Evolutionary conservation across 225 moss, liverwort and hornwort species (phyloP), one percentile per base, ranked within the genome.

Genomic region (Thuidium tamariscinum): DNA sequence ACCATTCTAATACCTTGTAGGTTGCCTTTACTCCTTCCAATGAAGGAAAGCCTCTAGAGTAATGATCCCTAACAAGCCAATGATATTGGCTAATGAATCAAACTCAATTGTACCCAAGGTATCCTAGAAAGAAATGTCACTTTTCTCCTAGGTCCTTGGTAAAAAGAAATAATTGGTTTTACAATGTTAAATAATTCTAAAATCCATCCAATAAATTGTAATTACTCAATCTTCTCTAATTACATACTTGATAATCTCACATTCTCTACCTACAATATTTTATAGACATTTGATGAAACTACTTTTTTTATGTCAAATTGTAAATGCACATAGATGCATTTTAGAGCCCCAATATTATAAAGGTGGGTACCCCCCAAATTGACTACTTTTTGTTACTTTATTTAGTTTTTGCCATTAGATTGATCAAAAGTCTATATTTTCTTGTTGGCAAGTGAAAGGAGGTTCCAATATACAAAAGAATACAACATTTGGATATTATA

Each of bases 401-500:
- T 30, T 3, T 62, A 62, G 15, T 62, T 32, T 7, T 3, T 62
- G 7, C 30, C 34, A 18, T 9, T 64, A 64, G 34, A 64, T 9
- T n/a, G 2, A 1, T 68, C 7, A 39, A 68, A 23, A 36, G 11
- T 37, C 18, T 7, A 37, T 37, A 67, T 41, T 41, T 41, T 41
- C 8, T 69, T 41, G 2, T 25, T 69, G 15, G 25, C 25, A 25
- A 25, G 13, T 14, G 5, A 8, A 65, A 41, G 2, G 7, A 69
- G 3, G 15, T 13, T 69, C 5, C 8, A 26, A 25, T 0, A 1
- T 5, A 69, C 3, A 0, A 41, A 25, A 39, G 7, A 69, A 41
- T 0, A 1, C 1, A 1, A 4, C 15, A 39, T 69, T 41, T 69
- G 14, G 26, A 41, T 69, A 69, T 0, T 0, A 0, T 26, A 41